Evolutionary conservation across 2,329 filamentous ascomycete species (phyloP), one percentile per base, ranked within the genome.

Genomic region (Hypoxylon sp.): DNA sequence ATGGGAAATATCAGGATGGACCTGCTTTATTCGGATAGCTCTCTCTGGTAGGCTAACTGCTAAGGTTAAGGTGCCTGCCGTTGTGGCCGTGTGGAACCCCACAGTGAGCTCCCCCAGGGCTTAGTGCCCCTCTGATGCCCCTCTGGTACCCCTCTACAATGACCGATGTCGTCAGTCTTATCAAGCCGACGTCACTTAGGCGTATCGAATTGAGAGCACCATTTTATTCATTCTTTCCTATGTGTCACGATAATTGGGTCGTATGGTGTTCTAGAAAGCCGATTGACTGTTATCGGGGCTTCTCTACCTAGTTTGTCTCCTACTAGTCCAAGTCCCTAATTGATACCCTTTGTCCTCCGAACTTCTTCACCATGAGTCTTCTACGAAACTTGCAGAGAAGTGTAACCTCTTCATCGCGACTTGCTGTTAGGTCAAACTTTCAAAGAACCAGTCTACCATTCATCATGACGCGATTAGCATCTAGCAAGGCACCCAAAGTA

Each of bases 401-500:
- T 39, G 62, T 69, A 16, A 63, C 53, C 16, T 71, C 69, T 25
- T 65, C 70, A 14, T 68, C 74, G 23, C 68, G 73, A 43, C 45
- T 74, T 47, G 52, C 69, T 30, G 50, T 74, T 46, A 72, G 64
- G 55, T 75, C 75, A 14, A 70, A 65, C n/a, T 77, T 77, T 30
- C 74, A 74, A 63, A 74, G 70, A 69, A 67, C 60, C 6, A 76
- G 50, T 47, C 70, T 77, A 2, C 75, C 75, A n/a, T 55, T 74
- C 47, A 51, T 77, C 58, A 62, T 61, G 54, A 63, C 72, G 14
- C 73, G 74, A 61, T 66, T 73, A 65, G 72, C 74, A 41, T 76
- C 75, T 41, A 76, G 71, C 41, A 76, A 71, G 65, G 50, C 71
- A 30, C 70, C 74, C n/a, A 74, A 74, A 58, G 74, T 74, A 61